A percentile compares a stretch with the other conserved stretches of the same genome.
These are phyloP conservation scores for Triticum dicoccoides DNA, from an alignment of 176 grass and related monocot genomes.

Conservation along the genomic window DNA sequence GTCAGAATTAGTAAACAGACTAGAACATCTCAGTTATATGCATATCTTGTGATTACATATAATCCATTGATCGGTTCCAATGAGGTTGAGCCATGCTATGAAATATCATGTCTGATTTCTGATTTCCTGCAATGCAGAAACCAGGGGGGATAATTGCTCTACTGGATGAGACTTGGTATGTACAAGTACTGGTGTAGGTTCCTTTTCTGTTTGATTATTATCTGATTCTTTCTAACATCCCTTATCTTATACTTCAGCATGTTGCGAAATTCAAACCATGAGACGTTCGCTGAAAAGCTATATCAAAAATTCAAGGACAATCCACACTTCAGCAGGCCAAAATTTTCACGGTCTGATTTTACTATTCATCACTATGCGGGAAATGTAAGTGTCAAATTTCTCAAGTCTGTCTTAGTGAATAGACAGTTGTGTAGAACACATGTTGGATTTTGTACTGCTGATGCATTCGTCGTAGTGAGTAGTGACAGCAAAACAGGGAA, in stretches of 20 bases:
- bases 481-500: slow-evolving; percentile 4
- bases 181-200: slow-evolving; percentile 14
- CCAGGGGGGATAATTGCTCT: slow-evolving; percentile 95
- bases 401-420: slow-evolving; percentile 14
- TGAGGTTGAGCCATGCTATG: slow-evolving; percentile 14
- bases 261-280: slow-evolving; percentile 93
- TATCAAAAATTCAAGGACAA: slow-evolving; percentile 91
- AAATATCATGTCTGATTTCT: slow-evolving; percentile 27
- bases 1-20: not conserved
- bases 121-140: slow-evolving; percentile 68
- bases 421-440: slow-evolving; percentile 8
- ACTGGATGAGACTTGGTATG: slow-evolving; percentile 96
- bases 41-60: slow-evolving; percentile 11
- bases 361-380: slow-evolving; percentile 95
- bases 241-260: slow-evolving; percentile 64
- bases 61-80: slow-evolving; percentile 1
- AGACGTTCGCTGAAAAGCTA: slow-evolving; percentile 91
- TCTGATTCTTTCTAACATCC: slow-evolving; percentile 29
- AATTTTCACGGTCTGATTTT: slow-evolving; percentile 90
- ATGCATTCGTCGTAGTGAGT: slow-evolving; percentile 8
- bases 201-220: slow-evolving; percentile 15
- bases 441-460: slow-evolving; percentile 9
- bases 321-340: slow-evolving; percentile 82
- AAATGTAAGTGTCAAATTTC: slow-evolving; percentile 67
- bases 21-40: not conserved